phyloP scores from a whole-genome alignment of 305 asterid genomes.

The Fraxinus angustifolia region DNA sequence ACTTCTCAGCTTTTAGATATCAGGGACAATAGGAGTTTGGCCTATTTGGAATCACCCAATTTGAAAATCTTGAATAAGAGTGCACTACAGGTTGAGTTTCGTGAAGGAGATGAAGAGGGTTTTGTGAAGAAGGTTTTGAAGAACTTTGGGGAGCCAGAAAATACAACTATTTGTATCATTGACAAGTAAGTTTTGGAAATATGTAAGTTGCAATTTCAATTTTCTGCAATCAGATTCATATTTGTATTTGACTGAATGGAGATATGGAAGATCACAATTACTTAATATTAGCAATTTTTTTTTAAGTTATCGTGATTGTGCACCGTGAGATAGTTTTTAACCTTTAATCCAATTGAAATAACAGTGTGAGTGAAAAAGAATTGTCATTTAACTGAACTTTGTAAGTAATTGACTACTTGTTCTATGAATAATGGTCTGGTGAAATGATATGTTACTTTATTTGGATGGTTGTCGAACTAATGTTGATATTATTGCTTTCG shows the following conservation, averaged over 20 bases:
- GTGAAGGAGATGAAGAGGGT: slow-evolving; percentile 67
- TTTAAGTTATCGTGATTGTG: background rate
- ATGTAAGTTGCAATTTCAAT: background rate
- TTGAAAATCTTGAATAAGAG: slow-evolving; percentile 64
- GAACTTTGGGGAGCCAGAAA: slow-evolving; percentile 51
- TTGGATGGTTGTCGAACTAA: background rate
- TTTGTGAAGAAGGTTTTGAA: slow-evolving; percentile 60
- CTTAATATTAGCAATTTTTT: background rate
- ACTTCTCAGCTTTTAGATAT: slow-evolving; percentile 66
- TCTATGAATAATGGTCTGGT: background rate
- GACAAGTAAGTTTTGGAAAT: slow-evolving; percentile 67
- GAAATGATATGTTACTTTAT: slow-evolving; percentile 13
- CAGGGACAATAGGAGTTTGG: slow-evolving; percentile 67
- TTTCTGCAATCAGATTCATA: background rate
- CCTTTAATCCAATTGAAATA: background rate
- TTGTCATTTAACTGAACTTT: background rate
- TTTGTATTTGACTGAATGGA: slow-evolving; percentile 17
- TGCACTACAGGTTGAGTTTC: slow-evolving; percentile 59
- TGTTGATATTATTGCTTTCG: background rate
- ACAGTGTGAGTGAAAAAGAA: background rate
- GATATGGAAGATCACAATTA: background rate
- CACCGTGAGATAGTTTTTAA: background rate
- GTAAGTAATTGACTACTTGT: slow-evolving; percentile 12
- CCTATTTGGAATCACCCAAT: slow-evolving; percentile 61
- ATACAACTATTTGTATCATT: slow-evolving; percentile 55